Evolutionary conservation across 495 filamentous ascomycete genomes (phyloP), one percentile per base, ranked within the genome.

Genomic region (Hypoxylon lienhwacheense): DNA sequence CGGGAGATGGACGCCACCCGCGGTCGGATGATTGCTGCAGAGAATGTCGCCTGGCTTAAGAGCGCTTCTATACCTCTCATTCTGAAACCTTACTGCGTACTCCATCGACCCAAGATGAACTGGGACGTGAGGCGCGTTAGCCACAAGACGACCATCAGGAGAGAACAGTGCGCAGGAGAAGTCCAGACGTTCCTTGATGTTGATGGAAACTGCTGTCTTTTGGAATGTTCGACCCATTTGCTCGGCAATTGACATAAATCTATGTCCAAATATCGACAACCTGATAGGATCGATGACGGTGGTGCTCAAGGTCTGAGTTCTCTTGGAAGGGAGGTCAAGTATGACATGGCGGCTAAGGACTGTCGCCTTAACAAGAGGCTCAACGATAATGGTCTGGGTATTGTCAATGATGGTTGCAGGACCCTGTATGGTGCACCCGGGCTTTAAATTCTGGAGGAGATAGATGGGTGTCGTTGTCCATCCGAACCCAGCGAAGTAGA

Each of bases 121-220:
- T 0, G 92, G 92, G 12, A 97, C 73, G 71, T 97, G 91, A 0
- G 92, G 91, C 19, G 91, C 84, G 70, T 97, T 97, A 3, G 92
- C 91, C 2, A 97, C 91, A 1, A 96, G 73, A 0, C 88, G 89
- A n/a, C 91, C 91, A 21, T 85, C 80, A 1, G 86, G 80, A 50
- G 93, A 91, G 61, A 97, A 97, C 2, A 97, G 78, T 15, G 91
- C 91, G 59, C 91, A 96, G 1, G 89, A 95, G 61, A 95, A 97
- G 64, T 97, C 91, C 5, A 96, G 77, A 2, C 91, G 83, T 70
- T 97, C 91, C 64, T 96, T 96, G 64, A 96, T 91, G 64, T 96
- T 97, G 4, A 91, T 96, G 39, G 87, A 91, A 29, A 97, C 90
- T 40, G 85, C 85, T 0, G 89, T 91, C 74, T 90, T 91, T 58